phyloP scores from a whole-genome alignment of 2,329 filamentous ascomycete genomes.

The Aphanocladium album region DNA sequence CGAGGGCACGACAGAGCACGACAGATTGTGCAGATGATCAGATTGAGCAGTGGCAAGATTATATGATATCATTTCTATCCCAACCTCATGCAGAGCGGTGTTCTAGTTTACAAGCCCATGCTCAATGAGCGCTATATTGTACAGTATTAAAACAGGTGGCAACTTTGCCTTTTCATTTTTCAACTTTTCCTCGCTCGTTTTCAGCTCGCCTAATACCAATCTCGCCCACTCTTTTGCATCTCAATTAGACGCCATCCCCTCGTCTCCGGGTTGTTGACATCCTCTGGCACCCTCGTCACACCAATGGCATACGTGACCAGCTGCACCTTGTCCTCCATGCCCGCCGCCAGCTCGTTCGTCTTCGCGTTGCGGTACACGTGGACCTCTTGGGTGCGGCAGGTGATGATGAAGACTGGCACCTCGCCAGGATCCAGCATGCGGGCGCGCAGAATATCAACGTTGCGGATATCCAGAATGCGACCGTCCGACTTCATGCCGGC shows the following conservation, averaged over 20 bases:
- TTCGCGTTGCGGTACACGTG: conserved; percentile 95
- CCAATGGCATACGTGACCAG: conserved; percentile 97
- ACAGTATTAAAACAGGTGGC: conserved; percentile 12
- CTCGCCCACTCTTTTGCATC: conserved; percentile 94
- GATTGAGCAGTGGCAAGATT: background rate
- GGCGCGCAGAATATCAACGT: conserved; percentile 81
- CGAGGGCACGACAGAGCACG: too few relatives aligned
- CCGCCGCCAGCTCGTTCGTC: conserved; percentile 80
- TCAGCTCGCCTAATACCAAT: conserved; percentile 55
- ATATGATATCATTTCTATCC: conserved; percentile 3
- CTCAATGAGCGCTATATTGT: conserved; percentile 9
- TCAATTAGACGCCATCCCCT: conserved; percentile 96
- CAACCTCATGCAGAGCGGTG: conserved; percentile 12
- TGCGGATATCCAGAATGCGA: conserved; percentile 88
- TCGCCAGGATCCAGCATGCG: conserved; percentile 80
- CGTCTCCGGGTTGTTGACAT: conserved; percentile 95
- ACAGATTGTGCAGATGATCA: too few relatives aligned
- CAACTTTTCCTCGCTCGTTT: background rate
- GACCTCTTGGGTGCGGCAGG: conserved; percentile 93
- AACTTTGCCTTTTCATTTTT: background rate
- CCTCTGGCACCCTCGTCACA: conserved; percentile 87
- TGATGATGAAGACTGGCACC: conserved; percentile 94
- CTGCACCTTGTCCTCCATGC: conserved; percentile 98
- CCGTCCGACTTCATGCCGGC: conserved; percentile 92
- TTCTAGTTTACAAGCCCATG: conserved; percentile 10